Conservation (phyloP, 2,329 filamentous ascomycete genomes). For the Magnaporthiopsis poae region DNA sequence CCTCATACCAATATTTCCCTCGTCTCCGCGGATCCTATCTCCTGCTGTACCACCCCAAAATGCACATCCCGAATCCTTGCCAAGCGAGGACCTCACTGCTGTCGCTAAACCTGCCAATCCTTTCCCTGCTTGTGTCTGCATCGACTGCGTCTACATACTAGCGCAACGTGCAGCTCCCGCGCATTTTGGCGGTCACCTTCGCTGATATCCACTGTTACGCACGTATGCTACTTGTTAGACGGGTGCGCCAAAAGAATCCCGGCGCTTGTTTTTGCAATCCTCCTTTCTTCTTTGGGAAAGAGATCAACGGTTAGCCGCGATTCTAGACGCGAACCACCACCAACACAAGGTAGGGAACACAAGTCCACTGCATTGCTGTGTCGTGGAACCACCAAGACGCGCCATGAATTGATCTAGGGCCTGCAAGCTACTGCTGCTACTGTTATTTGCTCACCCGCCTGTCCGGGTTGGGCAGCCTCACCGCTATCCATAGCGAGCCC, state of each 20-base stretch:
- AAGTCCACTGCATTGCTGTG: not conserved
- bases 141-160: not conserved
- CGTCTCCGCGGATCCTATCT: not conserved
- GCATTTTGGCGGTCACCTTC: not conserved
- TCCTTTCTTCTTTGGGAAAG: no score
- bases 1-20: not conserved
- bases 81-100: not conserved
- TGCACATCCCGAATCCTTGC: not conserved
- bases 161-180: not conserved
- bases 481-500: not conserved
- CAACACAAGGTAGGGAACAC: no score
- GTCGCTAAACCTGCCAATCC: not conserved
- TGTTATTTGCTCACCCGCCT: not conserved
- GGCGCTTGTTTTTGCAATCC: not conserved
- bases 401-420: not conserved
- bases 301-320: not conserved
- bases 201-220: no score
- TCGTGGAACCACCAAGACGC: not conserved
- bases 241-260: not conserved
- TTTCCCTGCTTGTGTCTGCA: not conserved
- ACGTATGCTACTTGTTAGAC: not conserved
- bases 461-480: not conserved
- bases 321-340: not conserved
- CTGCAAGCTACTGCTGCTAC: not conserved
- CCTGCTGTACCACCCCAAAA: not conserved